Conservation (phyloP, 2,329 filamentous ascomycete genomes). For the Zasmidium citrigriseum region DNA sequence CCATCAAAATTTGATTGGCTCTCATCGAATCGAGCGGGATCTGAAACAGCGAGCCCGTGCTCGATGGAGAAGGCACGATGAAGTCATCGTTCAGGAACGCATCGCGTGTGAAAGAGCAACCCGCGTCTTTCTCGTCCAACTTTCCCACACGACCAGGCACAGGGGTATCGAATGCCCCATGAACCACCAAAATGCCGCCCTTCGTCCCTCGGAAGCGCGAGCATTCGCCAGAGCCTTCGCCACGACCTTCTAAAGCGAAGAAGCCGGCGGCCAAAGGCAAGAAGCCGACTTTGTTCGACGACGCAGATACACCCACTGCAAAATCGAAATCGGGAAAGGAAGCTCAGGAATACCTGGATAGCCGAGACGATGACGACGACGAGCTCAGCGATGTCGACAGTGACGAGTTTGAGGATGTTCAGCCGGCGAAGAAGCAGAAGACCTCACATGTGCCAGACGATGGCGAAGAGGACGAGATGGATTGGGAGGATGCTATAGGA, state of each 20-base stretch:
- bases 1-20: background rate
- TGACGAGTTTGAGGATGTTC: conserved; percentile 54
- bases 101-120: background rate
- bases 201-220: conserved; percentile 67
- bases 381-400: conserved; percentile 47
- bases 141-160: background rate
- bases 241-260: conserved; percentile 32
- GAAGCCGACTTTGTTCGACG: conserved; percentile 47
- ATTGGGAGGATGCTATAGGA: conserved; percentile 60
- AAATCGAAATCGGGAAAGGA: conserved; percentile 26
- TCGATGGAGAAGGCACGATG: background rate
- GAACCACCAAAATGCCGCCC: conserved; percentile 60
- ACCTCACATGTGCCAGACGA: conserved; percentile 37
- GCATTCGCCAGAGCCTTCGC: conserved; percentile 50
- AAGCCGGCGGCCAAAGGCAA: conserved; percentile 25
- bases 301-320: conserved; percentile 42
- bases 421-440: conserved; percentile 45
- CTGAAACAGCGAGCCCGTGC: no score
- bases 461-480: conserved; percentile 57
- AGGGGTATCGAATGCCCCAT: background rate
- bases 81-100: background rate
- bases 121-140: background rate
- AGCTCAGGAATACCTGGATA: conserved; percentile 38
- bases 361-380: conserved; percentile 41
- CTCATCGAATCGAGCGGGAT: background rate